Conservation (phyloP, 108 stramenopile genomes). For the Seminavis robusta region DNA sequence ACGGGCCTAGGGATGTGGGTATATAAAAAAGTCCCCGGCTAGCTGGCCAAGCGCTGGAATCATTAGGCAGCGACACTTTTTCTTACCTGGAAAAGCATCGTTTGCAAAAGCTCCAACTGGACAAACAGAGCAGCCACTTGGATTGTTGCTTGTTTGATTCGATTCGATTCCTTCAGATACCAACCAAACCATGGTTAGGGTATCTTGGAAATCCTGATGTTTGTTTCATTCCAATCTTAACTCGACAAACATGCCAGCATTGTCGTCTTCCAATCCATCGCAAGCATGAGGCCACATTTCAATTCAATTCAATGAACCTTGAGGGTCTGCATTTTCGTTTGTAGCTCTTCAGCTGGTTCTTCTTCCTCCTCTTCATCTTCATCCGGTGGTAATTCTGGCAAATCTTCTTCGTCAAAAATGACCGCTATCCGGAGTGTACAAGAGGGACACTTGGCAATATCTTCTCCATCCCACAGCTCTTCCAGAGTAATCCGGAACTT, state of each 20-base stretch:
- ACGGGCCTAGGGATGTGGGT: conserved; percentile 28
- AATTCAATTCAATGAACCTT: neutral
- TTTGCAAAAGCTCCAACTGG: neutral
- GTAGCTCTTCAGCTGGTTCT: conserved; percentile 19
- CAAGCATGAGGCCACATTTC: neutral
- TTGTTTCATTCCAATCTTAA: neutral
- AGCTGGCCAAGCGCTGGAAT: conserved; percentile 31
- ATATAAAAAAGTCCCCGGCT: conserved; percentile 16
- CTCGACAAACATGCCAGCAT: neutral
- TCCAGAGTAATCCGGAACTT: conserved; percentile 88
- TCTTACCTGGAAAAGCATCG: neutral
- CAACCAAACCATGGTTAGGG: neutral
- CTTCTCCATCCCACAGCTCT: conserved; percentile 95
- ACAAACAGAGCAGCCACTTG: neutral
- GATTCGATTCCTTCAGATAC: neutral
- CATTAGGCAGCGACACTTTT: neutral
- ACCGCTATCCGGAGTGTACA: conserved; percentile 92
- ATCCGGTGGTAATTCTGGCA: conserved; percentile 53
- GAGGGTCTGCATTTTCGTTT: conserved; percentile 1
- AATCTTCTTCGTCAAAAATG: conserved; percentile 89
- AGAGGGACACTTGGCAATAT: conserved; percentile 94
- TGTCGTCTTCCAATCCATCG: neutral
- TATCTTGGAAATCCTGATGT: neutral
- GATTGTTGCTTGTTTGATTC: neutral
- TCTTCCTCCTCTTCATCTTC: conserved; percentile 43